phyloP scores from a whole-genome alignment of 148 eudicot genomes.

The Rhododendron mucronatum region DNA sequence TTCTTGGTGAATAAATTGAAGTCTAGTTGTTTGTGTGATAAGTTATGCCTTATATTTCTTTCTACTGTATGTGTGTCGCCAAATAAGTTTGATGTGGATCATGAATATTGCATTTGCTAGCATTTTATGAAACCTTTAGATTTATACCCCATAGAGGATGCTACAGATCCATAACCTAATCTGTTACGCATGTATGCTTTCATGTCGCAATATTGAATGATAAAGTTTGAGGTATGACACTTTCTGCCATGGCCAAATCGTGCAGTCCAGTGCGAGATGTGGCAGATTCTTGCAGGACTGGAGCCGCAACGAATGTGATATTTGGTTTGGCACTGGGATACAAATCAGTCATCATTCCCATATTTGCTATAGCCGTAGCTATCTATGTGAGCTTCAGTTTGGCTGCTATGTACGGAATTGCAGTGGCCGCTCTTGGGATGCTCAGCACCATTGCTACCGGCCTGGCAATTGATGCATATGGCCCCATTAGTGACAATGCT shows the following conservation, averaged over 20 bases:
- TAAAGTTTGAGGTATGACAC: background rate
- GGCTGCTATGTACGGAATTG: constrained; percentile 21
- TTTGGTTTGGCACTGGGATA: constrained; percentile 24
- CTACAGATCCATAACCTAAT: background rate
- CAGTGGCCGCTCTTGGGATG: constrained; percentile 16
- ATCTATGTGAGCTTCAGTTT: constrained; percentile 23
- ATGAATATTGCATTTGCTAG: background rate
- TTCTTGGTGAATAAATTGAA: background rate
- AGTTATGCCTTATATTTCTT: background rate
- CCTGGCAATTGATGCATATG: constrained; percentile 17
- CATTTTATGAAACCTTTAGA: background rate
- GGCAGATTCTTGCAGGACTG: constrained; percentile 24
- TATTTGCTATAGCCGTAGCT: constrained; percentile 16
- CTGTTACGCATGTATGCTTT: background rate
- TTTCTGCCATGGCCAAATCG: background rate
- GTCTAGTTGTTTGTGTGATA: background rate
- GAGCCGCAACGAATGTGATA: constrained; percentile 27
- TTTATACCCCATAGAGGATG: background rate
- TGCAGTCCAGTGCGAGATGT: constrained; percentile 26
- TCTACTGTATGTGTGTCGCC: background rate
- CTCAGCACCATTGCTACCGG: constrained; percentile 18
- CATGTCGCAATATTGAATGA: background rate
- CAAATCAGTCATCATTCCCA: constrained; percentile 26
- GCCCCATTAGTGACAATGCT: constrained; percentile 16
- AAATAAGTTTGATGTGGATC: background rate